These are phyloP conservation scores for Hymenoscyphus fraxineus DNA, from an alignment of 2,329 filamentous ascomycete genomes.

Conservation along the genomic window DNA sequence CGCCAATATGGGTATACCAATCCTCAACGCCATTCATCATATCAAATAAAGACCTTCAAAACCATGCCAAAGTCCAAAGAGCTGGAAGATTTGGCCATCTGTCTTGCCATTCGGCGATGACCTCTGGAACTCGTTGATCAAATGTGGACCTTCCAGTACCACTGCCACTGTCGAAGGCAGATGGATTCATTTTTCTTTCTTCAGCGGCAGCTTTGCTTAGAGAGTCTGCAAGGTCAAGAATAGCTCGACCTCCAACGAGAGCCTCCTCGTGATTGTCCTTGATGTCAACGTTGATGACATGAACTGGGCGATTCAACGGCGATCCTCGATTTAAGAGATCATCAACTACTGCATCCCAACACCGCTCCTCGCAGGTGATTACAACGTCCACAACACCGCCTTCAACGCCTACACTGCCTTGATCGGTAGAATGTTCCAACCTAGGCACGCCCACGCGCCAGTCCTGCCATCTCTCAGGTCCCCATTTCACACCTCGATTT, in stretches of 20 bases:
- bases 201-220: slow-evolving; percentile 77
- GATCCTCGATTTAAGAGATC: slow-evolving; percentile 83
- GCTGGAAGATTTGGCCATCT: slow-evolving; percentile 88
- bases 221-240: slow-evolving; percentile 82
- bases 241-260: slow-evolving; percentile 81
- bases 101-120: slow-evolving; percentile 91
- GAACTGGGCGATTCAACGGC: slow-evolving; percentile 85
- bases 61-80: slow-evolving; percentile 93
- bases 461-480: slow-evolving; percentile 95
- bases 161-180: slow-evolving; percentile 66
- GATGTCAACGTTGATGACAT: slow-evolving; percentile 98
- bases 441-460: slow-evolving; percentile 87
- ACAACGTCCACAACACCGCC: slow-evolving; percentile 89
- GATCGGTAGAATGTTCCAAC: slow-evolving; percentile 69
- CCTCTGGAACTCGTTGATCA: slow-evolving; percentile 88
- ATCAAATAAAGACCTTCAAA: slow-evolving; percentile 49
- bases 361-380: slow-evolving; percentile 95
- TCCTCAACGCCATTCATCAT: slow-evolving; percentile 21
- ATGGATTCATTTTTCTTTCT: slow-evolving; percentile 62
- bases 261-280: slow-evolving; percentile 98
- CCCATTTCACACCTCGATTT: slow-evolving; percentile 89
- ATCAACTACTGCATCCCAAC: slow-evolving; percentile 96
- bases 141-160: slow-evolving; percentile 70
- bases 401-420: slow-evolving; percentile 77
- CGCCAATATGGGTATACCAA: slow-evolving; percentile 24